Evolutionary conservation across 306 rosid genomes (phyloP).

Genomic region (Pachyrhizus erosus): DNA sequence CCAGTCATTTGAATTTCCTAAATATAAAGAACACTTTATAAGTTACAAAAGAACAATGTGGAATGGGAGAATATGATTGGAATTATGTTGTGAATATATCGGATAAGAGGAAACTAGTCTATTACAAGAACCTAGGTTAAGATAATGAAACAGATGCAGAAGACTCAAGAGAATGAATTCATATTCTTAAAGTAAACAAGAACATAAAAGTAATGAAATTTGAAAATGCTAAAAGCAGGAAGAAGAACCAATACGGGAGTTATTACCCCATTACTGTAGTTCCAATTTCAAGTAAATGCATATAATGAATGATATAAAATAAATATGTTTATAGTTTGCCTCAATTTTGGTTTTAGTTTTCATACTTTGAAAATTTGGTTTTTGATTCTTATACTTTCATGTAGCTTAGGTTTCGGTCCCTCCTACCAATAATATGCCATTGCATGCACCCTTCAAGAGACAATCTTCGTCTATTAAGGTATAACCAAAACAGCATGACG

Average conservation of each 20-base stretch:
- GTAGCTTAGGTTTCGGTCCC: background rate
- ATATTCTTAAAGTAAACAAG: background rate
- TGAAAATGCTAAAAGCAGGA: background rate
- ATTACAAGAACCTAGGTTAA: slow-evolving; percentile 15
- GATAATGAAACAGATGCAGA: slow-evolving; percentile 7
- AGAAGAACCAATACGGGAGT: slow-evolving; percentile 3
- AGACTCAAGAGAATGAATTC: slow-evolving; percentile 9
- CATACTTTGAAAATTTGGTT: background rate
- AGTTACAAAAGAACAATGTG: slow-evolving; percentile 28
- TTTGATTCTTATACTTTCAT: background rate
- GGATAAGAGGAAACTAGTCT: background rate
- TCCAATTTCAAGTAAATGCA: background rate
- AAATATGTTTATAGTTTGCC: background rate
- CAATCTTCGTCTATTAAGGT: background rate
- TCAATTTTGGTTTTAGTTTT: background rate
- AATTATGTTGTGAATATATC: slow-evolving; percentile 19
- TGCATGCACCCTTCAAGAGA: background rate
- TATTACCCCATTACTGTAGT: background rate
- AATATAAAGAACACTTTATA: slow-evolving; percentile 31
- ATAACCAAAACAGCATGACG: background rate
- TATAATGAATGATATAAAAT: background rate
- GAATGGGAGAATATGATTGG: background rate
- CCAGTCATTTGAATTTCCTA: slow-evolving; percentile 89
- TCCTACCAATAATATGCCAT: background rate
- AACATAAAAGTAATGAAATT: background rate